Conservation (phyloP, 2,329 filamentous ascomycete genomes). For the Xylaria sp. region DNA sequence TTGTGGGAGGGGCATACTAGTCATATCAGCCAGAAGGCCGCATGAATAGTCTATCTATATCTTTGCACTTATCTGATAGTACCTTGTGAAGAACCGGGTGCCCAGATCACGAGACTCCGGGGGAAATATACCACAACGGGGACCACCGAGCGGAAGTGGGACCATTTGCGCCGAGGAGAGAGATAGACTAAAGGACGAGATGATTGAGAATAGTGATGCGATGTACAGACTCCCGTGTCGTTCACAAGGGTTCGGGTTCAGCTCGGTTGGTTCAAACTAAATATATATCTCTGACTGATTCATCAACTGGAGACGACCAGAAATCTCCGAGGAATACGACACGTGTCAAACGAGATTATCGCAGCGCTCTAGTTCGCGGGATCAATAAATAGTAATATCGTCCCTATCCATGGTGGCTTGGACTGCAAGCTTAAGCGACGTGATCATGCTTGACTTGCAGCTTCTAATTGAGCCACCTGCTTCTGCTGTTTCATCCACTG, state of each 20-base stretch:
- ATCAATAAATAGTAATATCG: neutral
- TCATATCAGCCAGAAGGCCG: slow-evolving; percentile 1
- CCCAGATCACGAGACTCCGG: slow-evolving; percentile 22
- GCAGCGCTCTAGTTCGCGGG: neutral
- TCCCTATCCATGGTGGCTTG: neutral
- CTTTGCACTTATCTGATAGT: neutral
- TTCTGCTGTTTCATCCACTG: slow-evolving; percentile 5
- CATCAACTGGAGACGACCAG: neutral
- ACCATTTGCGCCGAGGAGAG: slow-evolving; percentile 1
- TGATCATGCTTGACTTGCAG: neutral
- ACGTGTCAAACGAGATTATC: neutral
- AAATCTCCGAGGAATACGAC: neutral
- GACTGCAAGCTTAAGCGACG: slow-evolving; percentile 20
- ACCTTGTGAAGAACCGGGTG: slow-evolving; percentile 18
- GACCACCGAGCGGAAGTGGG: slow-evolving; percentile 10
- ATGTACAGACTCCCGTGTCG: neutral
- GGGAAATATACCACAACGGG: slow-evolving; percentile 4
- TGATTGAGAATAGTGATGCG: neutral
- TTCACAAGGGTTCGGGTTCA: neutral
- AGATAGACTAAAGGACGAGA: neutral
- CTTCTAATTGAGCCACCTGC: neutral
- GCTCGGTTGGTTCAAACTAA: neutral
- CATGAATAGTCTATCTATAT: slow-evolving; percentile 2
- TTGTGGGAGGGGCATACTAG: slow-evolving; percentile 14
- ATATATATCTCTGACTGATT: neutral